Evolutionary conservation across 371 early-diverging fungal species (phyloP).

Genomic region (Actinomortierella ambigua): DNA sequence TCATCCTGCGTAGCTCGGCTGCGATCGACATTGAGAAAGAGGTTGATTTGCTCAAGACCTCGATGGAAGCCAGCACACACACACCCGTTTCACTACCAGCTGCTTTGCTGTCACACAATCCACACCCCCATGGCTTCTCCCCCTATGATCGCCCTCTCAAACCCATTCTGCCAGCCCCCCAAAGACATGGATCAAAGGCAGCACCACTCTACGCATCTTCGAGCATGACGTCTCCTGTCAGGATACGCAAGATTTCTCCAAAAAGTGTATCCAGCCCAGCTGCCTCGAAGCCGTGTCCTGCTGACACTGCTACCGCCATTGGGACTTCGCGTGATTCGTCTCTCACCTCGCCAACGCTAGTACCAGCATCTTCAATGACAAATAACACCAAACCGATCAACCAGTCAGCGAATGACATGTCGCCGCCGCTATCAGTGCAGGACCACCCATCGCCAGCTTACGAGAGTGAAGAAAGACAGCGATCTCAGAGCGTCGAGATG

Average conservation of each 20-base stretch:
- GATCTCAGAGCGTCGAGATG: neutral
- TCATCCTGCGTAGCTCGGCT: constrained; percentile 30
- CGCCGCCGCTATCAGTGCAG: too few relatives aligned
- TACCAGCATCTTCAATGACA: too few relatives aligned
- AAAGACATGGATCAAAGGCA: constrained; percentile 23
- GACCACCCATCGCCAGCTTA: too few relatives aligned
- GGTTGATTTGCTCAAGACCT: constrained; percentile 33
- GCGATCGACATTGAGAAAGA: constrained; percentile 41
- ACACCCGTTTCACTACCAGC: too few relatives aligned
- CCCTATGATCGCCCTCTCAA: constrained; percentile 15
- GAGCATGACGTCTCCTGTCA: constrained; percentile 10
- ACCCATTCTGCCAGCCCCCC: constrained; percentile 43
- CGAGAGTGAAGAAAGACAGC: neutral
- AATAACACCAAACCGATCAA: too few relatives aligned
- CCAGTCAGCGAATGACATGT: too few relatives aligned
- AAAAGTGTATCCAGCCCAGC: constrained; percentile 10
- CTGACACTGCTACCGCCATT: neutral
- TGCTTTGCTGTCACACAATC: too few relatives aligned
- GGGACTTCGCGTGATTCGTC: constrained; percentile 7
- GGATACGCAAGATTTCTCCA: constrained; percentile 40
- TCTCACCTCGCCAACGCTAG: too few relatives aligned
- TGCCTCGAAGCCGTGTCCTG: neutral
- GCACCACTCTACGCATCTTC: constrained; percentile 15
- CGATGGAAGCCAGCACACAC: constrained; percentile 13
- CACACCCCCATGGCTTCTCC: too few relatives aligned